These are phyloP conservation scores for Chlorella sp. DNA, from an alignment of 139 green algal species.

Conservation along the genomic window DNA sequence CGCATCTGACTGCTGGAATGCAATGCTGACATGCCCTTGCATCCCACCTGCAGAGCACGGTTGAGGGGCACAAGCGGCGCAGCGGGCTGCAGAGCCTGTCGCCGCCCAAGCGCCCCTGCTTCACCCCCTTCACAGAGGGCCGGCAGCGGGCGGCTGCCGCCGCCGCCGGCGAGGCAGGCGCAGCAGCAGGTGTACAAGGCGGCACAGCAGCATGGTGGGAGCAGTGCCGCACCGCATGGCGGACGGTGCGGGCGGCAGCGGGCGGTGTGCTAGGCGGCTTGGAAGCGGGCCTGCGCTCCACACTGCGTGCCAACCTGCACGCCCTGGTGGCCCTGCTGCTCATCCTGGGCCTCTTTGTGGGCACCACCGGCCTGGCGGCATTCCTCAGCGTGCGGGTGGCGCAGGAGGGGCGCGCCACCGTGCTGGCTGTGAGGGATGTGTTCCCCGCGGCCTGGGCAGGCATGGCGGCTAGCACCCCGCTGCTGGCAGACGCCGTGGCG, in stretches of 20 bases:
- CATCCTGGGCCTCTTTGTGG: constrained; percentile 51
- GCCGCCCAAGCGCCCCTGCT: constrained; percentile 3
- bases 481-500: constrained; percentile 22
- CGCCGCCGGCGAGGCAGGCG: background rate
- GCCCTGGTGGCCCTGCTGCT: constrained; percentile 46
- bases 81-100: background rate
- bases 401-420: constrained; percentile 32
- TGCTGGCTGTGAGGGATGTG: constrained; percentile 35
- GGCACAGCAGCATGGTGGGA: background rate
- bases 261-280: background rate
- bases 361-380: constrained; percentile 44
- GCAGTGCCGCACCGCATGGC: background rate
- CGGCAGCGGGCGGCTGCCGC: background rate
- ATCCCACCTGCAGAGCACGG: background rate
- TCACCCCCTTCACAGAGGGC: constrained; percentile 5
- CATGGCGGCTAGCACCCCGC: constrained; percentile 18
- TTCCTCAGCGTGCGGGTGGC: constrained; percentile 59
- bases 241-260: background rate
- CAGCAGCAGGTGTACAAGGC: background rate
- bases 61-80: background rate
- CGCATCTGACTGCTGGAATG: too few relatives aligned
- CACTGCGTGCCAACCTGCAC: constrained; percentile 45
- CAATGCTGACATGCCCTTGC: background rate
- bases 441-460: constrained; percentile 42
- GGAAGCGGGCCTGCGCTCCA: constrained; percentile 29